Base-by-base conservation (phyloP, 495 filamentous ascomycete species). In the Penicillium canescens region DNA sequence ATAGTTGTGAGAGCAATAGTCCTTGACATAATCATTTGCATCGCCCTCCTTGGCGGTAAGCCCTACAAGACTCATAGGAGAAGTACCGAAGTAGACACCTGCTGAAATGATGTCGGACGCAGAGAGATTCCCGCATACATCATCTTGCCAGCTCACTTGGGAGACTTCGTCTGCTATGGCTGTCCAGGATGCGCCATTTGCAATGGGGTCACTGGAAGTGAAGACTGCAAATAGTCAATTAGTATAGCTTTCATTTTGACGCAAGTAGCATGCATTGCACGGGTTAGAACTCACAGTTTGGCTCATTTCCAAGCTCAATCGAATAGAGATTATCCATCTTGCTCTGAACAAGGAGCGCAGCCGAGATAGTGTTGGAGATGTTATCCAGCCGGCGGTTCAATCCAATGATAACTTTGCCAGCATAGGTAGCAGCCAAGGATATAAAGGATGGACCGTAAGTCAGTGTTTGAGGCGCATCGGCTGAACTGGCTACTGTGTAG, bases 271-370 rank as follows among this genome's bases (percentile, higher is more conserved):
- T 41, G 8, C 1, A 23, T 16, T 2, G 6, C 16, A 10, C 8
- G 16, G 9, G 6, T n/a, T 28, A 10, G 21, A 24, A 55, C 77
- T 54, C 65, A 82, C 82, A 84, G 57, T 84, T 80, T 0, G 82
- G 82, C 49, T 85, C 82, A 46, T 86, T 86, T 1, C 83, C 82
- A 2, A 86, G 67, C 57, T 86, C 83, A 39, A 86, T 79, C 2
- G 81, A 77, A 28, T 80, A 71, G 18, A 85, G 60, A 51, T 83
- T 85, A 8, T 52, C 59, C 40, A 82, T 76, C 24, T 74, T 63
- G 0, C 53, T 55, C 16, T 75, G 70, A 1, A 74, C 79, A 1
- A 78, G 62, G 36, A 69, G 74, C 0, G 82, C 81, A 1, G 83
- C 82, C 0, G 71, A 68, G 37, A 84, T 80, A 0, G 80, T 84